Percentiles rank a stretch among this genome's conserved stretches.
Evolutionary conservation across 257 asterid species (phyloP).

Genomic region (Penstemon davidsonii): DNA sequence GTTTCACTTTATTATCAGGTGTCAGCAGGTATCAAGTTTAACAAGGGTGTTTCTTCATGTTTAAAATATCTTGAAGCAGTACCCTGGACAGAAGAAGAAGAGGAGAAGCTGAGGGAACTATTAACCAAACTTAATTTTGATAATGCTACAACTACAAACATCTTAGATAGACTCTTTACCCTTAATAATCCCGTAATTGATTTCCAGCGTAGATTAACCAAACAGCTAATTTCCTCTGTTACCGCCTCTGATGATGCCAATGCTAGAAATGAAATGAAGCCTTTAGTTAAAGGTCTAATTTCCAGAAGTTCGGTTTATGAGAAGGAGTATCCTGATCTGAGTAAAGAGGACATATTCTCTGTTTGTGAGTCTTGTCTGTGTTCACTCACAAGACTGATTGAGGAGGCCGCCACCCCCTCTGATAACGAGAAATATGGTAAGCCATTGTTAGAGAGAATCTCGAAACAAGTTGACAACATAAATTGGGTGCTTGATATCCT

Average conservation of each 20-base stretch:
- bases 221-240: conserved; percentile 69
- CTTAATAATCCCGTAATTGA: conserved; percentile 35
- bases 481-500: conserved; percentile 85
- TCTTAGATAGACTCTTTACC: conserved; percentile 58
- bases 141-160: conserved; percentile 46
- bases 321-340: conserved; percentile 54
- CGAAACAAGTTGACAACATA: conserved; percentile 78
- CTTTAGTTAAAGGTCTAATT: conserved; percentile 75
- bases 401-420: conserved; percentile 47
- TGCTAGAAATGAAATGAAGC: conserved; percentile 77
- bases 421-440: conserved; percentile 37
- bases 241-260: conserved; percentile 55
- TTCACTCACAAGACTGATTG: conserved; percentile 60
- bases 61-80: conserved; percentile 82
- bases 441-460: conserved; percentile 66
- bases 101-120: conserved; percentile 74
- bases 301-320: conserved; percentile 67
- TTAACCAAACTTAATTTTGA: conserved; percentile 49
- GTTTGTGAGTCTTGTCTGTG: conserved; percentile 58
- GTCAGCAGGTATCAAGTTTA: conserved; percentile 71
- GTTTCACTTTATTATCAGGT: conserved; percentile 46
- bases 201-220: conserved; percentile 54
- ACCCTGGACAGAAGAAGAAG: conserved; percentile 97
- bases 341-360: conserved; percentile 56
- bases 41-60: conserved; percentile 65